Evolutionary conservation across 805 yeast genomes (phyloP), one percentile per base, ranked within the genome.

Genomic region (Hanseniaspora occidentalis): DNA sequence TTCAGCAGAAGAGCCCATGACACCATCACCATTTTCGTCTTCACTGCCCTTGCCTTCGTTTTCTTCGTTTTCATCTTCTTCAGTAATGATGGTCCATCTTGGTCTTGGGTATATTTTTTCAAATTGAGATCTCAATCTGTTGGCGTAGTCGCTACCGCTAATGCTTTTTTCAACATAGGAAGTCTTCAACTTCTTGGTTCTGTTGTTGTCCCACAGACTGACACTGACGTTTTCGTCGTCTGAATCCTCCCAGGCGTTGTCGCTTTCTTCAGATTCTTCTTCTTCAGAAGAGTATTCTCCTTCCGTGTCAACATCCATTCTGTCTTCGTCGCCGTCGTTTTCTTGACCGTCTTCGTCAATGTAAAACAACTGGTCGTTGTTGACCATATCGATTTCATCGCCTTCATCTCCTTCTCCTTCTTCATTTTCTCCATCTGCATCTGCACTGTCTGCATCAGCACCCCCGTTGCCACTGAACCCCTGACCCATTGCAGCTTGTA

Each of bases 41-140:
- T 48, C 60, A 13, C 35, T 46, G 20, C 47, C 57, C 10, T 48
- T 50, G 18, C 43, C 45, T 22, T 43, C 43, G 20, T 49, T 60
- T 10, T 36, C 46, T 11, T 49, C 61, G 1, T 48, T 50, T 8
- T 57, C 65, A 13, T 54, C 56, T 6, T 50, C 59, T 2, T 50
- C 47, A 16, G 48, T 52, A 7, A 51, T 56, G 45, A 65, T 65
- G n/a, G 59, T 79, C 98, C 98, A 89, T 39, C 68, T 64, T 2
- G 98, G 98, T 48, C 75, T 69, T 27, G 96, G 95, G 54, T 85
- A 84, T 42, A 84, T 63, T 49, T 70, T 71, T 48, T 71, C 72
- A 48, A 72, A 77, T 53, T 92, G 96, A 2, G 81, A 62, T 54
- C 94, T 66, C 45, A 84, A 64, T 51, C 94, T 69, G 23, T 61